These are phyloP conservation scores for Irpex sp. DNA, from an alignment of 1,284 basidiomycete species.

Conservation along the genomic window DNA sequence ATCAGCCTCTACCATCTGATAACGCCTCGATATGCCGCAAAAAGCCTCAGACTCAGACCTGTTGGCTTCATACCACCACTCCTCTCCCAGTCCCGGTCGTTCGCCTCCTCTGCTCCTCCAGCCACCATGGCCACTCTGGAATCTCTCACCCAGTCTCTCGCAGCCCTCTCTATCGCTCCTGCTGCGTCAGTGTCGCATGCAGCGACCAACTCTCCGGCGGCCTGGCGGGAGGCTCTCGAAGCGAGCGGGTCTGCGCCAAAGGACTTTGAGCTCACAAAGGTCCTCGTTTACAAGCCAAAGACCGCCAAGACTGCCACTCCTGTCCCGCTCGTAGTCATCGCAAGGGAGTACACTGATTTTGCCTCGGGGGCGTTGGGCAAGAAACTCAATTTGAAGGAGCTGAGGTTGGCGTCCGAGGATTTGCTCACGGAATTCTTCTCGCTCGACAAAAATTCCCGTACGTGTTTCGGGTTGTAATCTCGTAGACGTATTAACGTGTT, in stretches of 20 bases:
- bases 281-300: constrained; percentile 87
- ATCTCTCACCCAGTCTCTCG: constrained; percentile 35
- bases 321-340: constrained; percentile 85
- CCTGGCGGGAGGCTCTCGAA: constrained; percentile 65
- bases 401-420: constrained; percentile 86
- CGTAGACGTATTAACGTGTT: not conserved
- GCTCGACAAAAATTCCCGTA: constrained; percentile 84
- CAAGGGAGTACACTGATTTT: constrained; percentile 81
- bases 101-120: constrained; percentile 8
- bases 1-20: constrained; percentile 13
- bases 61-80: constrained; percentile 8
- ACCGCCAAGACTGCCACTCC: constrained; percentile 85
- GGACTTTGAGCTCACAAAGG: constrained; percentile 73
- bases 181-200: constrained; percentile 48
- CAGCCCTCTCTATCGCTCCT: constrained; percentile 52
- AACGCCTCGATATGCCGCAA: constrained; percentile 9
- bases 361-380: constrained; percentile 74
- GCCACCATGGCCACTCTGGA: constrained; percentile 32
- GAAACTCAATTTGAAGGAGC: constrained; percentile 85
- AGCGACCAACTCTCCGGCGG: constrained; percentile 56
- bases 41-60: not conserved
- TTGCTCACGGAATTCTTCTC: constrained; percentile 83
- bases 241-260: constrained; percentile 45
- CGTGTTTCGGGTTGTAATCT: constrained; percentile 30
- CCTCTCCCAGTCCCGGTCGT: not conserved